Base-by-base conservation (phyloP, 75 land plant genomes). In the Gnetum montanum region DNA sequence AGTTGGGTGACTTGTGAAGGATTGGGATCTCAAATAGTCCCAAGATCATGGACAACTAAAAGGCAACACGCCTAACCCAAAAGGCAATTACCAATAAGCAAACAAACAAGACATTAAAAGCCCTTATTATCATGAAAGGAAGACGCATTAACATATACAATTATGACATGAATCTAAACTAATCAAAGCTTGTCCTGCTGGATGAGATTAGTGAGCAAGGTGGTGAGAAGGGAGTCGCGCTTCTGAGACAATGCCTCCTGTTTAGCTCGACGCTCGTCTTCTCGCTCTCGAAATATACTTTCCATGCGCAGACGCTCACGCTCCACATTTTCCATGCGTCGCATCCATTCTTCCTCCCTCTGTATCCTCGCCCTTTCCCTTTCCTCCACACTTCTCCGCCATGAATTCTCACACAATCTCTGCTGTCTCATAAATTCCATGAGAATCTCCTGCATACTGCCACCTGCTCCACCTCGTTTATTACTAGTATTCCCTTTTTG, bases 341-440 rank as follows among this genome's bases (percentile, higher is more conserved):
- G 61, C 38, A 79, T 40, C 93, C 96, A 90, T 52, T 90, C 88
- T 68, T 74, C 74, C 67, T 90, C 96, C 23, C 65, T 44, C 49
- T 58, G 22, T 23, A 57, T 59, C 64, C 88, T 72, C 53, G 77
- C 92, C 3, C 68, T 70, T 31, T 70, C 88, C 35, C 82, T 62
- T 60, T 67, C 69, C 65, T 86, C 93, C 71, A 70, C 45, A 40
- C 54, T 46, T 49, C 71, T 75, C 65, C 65, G 31, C 96, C 92
- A 86, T 38, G 75, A 67, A 57, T 56, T 59, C 43, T 86, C 84
- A 59, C 74, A 74, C 49, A 58, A 52, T 58, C 60, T 65, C 54
- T 90, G 96, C 61, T 79, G 73, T 60, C 71, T 75, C 37, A 82
- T 61, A 54, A 90, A 76, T 6, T 68, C 81, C 74, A 67, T 66